phyloP scores from a whole-genome alignment of 2,329 filamentous ascomycete species.

The Ascochyta rabiei region DNA sequence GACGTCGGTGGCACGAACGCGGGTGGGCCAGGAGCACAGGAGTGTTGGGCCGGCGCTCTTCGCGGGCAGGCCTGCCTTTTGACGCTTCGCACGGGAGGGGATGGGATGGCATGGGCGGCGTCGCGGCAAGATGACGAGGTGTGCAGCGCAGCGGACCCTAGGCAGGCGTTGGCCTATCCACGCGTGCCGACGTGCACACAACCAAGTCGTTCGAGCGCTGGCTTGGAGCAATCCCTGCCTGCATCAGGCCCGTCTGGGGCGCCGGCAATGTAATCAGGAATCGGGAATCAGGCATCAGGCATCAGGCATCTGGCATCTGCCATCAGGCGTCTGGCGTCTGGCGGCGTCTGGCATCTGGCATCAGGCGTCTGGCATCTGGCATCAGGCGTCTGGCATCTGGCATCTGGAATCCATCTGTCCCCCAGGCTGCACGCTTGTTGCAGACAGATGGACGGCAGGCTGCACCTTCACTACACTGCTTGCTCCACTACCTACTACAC shows the following conservation, averaged over 20 bases:
- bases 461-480: no score
- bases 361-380: no score
- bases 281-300: no score
- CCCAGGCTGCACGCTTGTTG: no score
- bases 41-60: neutral
- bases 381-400: no score
- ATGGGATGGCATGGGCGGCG: slow-evolving; percentile 24
- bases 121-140: slow-evolving; percentile 29
- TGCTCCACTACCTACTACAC: neutral
- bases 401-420: no score
- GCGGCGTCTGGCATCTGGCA: no score
- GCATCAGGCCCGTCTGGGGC: slow-evolving; percentile 20
- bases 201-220: slow-evolving; percentile 35
- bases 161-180: slow-evolving; percentile 26
- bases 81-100: no score
- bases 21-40: slow-evolving; percentile 1
- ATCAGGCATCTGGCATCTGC: no score
- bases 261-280: slow-evolving; percentile 12
- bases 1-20: neutral
- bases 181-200: slow-evolving; percentile 28
- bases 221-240: slow-evolving; percentile 36
- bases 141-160: slow-evolving; percentile 20
- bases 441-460: no score
- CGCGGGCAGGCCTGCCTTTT: slow-evolving; percentile 18
- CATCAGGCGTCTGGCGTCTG: no score